Conservation (phyloP, 148 eudicot genomes). For the Rhododendron ferrugineum region DNA sequence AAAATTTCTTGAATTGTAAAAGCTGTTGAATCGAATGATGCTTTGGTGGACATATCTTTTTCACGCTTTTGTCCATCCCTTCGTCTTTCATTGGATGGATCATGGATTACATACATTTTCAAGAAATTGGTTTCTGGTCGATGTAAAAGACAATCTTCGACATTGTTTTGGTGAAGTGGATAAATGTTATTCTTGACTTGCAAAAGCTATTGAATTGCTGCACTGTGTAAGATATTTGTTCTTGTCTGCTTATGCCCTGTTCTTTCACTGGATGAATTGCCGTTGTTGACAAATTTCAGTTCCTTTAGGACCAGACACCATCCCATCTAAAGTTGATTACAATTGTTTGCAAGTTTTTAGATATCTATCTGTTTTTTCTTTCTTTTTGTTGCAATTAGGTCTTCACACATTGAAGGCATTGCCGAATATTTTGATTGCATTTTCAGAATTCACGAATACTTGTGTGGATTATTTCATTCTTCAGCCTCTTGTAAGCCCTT, state of each 20-base stretch:
- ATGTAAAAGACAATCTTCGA: background rate
- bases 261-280: background rate
- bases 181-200: background rate
- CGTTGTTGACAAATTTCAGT: background rate
- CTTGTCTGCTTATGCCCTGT: background rate
- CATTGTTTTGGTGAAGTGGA: background rate
- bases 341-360: background rate
- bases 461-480: background rate
- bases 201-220: background rate
- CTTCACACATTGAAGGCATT: background rate
- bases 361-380: background rate
- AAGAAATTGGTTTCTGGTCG: background rate
- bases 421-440: background rate
- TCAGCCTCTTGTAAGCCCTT: background rate
- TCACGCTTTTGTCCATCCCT: background rate
- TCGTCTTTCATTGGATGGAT: background rate
- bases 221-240: background rate
- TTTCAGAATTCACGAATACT: background rate
- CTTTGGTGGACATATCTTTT: background rate
- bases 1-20: background rate
- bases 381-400: background rate
- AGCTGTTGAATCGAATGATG: background rate
- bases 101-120: background rate
- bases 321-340: background rate
- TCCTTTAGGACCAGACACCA: background rate